Evolutionary conservation across 192 early-diverging fungal species (phyloP), one percentile per base, ranked within the genome.

Genomic region (Entomortierella beljakovae): DNA sequence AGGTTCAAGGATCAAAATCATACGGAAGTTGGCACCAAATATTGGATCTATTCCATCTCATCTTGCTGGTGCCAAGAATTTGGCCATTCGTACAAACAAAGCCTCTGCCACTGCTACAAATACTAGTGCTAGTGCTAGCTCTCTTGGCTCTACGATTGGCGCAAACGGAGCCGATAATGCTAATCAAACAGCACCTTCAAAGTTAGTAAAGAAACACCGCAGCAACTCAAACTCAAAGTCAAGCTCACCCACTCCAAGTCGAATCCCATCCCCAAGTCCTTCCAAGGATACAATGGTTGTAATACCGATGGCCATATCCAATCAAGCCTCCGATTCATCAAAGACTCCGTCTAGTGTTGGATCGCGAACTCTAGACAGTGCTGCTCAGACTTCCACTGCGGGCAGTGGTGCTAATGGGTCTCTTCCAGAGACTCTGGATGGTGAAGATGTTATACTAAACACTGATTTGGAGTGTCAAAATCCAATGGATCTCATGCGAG

Each of bases 401-500:
- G 60, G 54, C 61, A 53, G 54, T 52, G 55, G 31, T 37, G 3
- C 37, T 4, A 5, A 16, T 10, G 43, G 26, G n/a, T 29, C 25
- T 40, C 33, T 49, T 20, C 15, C 43, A 15, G 43, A 46, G 2
- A 20, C 11, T 2, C 43, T 10, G 5, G 43, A 46, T 46, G 15
- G 43, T 20, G 11, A 11, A 46, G 3, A 2, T 10, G 15, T 35
- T n/a, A 33, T 38, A 20, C 26, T 22, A 43, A 57, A 61, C 8
- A 3, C 32, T 7, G 65, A 66, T 13, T 25, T 35, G 26, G 43
- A 63, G n/a, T 25, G 33, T 29, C 35, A 68, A 26, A 51, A 64
- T 16, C 65, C 73, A 0, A 68, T 77, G 13, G 75, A 65, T 3
- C n/a, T 79, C 16, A 56, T 65, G 28, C 66, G 75, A 9, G 62